Base-by-base conservation (phyloP, 202 grass and related monocot species). In the Setaria italica region DNA sequence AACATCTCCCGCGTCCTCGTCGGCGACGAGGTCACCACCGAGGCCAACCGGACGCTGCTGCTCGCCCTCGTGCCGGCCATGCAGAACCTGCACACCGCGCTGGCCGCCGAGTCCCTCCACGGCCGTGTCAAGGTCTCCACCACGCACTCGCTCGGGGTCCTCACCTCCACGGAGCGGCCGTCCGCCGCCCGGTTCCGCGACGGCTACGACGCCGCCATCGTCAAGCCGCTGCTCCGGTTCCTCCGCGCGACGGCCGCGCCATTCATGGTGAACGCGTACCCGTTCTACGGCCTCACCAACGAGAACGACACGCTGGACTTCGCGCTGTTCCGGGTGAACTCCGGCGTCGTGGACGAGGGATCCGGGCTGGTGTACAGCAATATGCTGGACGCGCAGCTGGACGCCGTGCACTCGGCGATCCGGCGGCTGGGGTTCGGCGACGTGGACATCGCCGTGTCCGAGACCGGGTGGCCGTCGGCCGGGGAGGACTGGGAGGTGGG, bases 251-350 rank as follows among this genome's bases (percentile, higher is more conserved):
- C 91, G 2, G 82, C 39, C 56, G 79, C 87, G 29, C 89, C 92
- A 0, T 93, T 97, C 92, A 93, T 93, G 95, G 92, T 97, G 71
- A 95, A 92, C 67, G 90, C 85, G 10, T 95, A 97, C 89, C 95
- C 95, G 15, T 97, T 93, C 91, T 93, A 95, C 72, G 88, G 84
- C 4, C 85, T 85, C 88, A 55, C 84, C 19, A 6, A 9, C 67
- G 89, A 89, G 11, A 7, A 14, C 67, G 89, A 89, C 63, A 84
- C 89, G 12, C 85, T 98, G 3, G 92, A 95, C 48, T 86, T 89
- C 37, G 91, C 93, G 59, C 87, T 93, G 64, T 98, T 98, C 88
- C 54, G 93, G 72, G 19, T 85, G 34, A 70, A 84, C 76, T 46
- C 48, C 16, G 95, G 87, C 29, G 82, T 90, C 47, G 17, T 74